phyloP scores from a whole-genome alignment of 2,329 filamentous ascomycete species.

The Diaporthe nobilis region DNA sequence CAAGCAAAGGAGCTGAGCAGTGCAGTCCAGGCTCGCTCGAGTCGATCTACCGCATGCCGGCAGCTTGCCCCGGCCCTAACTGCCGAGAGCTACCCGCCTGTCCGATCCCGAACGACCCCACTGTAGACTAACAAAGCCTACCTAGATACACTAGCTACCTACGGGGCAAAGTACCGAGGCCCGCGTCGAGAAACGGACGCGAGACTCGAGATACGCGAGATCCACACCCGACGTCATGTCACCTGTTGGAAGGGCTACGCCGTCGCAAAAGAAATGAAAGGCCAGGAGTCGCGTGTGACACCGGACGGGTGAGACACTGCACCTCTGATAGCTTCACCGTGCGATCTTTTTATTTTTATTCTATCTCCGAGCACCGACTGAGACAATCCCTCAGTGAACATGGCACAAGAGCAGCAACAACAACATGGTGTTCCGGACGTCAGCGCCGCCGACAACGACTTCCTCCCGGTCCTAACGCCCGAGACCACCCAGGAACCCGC shows the following conservation, averaged over 20 bases:
- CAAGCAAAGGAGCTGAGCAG: not conserved
- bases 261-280: not conserved
- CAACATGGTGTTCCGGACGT: not conserved
- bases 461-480: conserved; percentile 30
- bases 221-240: conserved; percentile 23
- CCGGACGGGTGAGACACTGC: not conserved
- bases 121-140: not conserved
- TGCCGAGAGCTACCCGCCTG: conserved; percentile 8
- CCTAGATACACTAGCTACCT: not conserved
- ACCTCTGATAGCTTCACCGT: not conserved
- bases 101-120: not conserved
- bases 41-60: not conserved
- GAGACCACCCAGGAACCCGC: conserved; percentile 1
- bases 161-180: not conserved
- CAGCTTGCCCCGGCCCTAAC: not conserved
- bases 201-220: conserved; percentile 17
- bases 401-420: conserved; percentile 9
- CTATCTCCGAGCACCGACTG: not conserved
- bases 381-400: not conserved
- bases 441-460: conserved; percentile 6
- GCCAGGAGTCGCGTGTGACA: not conserved
- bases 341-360: no score
- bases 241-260: not conserved
- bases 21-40: not conserved
- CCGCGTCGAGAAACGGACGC: conserved; percentile 5